A percentile compares a stretch with the other conserved stretches of the same genome.
Conservation (phyloP, 1,284 basidiomycete genomes). For the Boletus austroedulis region DNA sequence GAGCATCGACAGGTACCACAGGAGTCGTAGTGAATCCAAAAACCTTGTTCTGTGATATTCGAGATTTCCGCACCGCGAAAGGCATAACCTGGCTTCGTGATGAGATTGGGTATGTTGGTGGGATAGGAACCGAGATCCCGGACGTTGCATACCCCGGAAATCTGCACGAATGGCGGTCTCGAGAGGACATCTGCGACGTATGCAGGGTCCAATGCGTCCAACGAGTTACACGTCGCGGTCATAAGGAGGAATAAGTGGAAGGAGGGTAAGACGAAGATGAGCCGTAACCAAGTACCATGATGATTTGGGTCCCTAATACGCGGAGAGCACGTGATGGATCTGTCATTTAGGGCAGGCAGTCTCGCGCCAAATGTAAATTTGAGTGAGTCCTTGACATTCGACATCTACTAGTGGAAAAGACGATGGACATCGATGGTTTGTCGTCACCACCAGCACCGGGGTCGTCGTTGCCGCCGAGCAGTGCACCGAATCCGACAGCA, state of each 20-base stretch:
- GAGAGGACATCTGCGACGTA: slow-evolving; percentile 63
- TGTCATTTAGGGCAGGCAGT: slow-evolving; percentile 42
- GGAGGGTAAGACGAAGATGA: background rate
- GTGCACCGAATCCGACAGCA: slow-evolving; percentile 51
- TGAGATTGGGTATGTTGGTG: slow-evolving; percentile 43
- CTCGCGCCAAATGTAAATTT: slow-evolving; percentile 38
- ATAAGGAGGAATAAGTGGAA: slow-evolving; percentile 7
- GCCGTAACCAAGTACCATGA: background rate
- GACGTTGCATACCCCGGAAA: slow-evolving; percentile 69
- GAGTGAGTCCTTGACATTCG: slow-evolving; percentile 6
- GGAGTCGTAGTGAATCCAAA: slow-evolving; percentile 19
- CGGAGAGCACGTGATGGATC: slow-evolving; percentile 19
- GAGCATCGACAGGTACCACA: slow-evolving; percentile 2
- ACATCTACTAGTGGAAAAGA: slow-evolving; percentile 11
- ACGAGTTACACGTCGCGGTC: slow-evolving; percentile 33
- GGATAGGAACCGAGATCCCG: slow-evolving; percentile 67
- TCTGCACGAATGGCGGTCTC: slow-evolving; percentile 60
- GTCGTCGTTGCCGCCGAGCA: slow-evolving; percentile 65
- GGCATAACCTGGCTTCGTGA: slow-evolving; percentile 54
- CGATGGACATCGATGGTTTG: slow-evolving; percentile 43
- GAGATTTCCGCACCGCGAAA: slow-evolving; percentile 71
- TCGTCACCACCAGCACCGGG: slow-evolving; percentile 44
- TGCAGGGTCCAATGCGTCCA: slow-evolving; percentile 61
- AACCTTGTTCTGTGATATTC: slow-evolving; percentile 64
- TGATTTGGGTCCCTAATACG: slow-evolving; percentile 1